A percentile compares a stretch with the other conserved stretches of the same genome.
phyloP scores from a whole-genome alignment of 208 protist species.

The Wallacemonas collosoma region DNA sequence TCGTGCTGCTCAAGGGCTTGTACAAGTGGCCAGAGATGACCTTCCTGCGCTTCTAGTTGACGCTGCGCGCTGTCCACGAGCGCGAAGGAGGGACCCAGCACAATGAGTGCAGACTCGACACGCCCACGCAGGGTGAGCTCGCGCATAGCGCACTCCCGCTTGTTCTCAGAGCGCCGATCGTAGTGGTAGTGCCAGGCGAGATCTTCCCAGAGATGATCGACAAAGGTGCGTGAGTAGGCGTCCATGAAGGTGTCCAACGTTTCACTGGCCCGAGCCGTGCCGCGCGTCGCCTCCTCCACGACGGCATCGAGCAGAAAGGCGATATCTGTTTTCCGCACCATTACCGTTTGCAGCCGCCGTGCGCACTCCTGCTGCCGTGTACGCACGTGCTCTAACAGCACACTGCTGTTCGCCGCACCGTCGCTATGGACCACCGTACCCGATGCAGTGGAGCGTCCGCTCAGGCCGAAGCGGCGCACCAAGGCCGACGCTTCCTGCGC shows the following conservation, averaged over 20 bases:
- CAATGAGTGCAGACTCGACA: conserved; percentile 15
- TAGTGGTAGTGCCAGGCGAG: conserved; percentile 54
- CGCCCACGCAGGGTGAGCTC: conserved; percentile 13
- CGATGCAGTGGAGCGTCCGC: conserved; percentile 1
- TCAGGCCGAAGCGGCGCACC: background rate
- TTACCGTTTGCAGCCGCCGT: conserved; percentile 1
- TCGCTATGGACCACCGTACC: conserved; percentile 14
- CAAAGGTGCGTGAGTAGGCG: conserved; percentile 23
- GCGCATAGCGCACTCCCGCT: conserved; percentile 10
- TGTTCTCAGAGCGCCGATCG: conserved; percentile 24
- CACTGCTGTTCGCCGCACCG: background rate
- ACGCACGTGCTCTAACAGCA: conserved; percentile 25
- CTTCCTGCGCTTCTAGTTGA: conserved; percentile 30
- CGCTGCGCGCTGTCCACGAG: conserved; percentile 23
- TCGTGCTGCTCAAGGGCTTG: conserved; percentile 22
- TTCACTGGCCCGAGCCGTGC: conserved; percentile 2
- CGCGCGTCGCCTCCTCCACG: conserved; percentile 18
- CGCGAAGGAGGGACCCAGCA: conserved; percentile 12
- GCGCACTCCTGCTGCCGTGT: conserved; percentile 11
- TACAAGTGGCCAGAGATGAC: conserved; percentile 27
- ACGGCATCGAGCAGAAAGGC: conserved; percentile 20
- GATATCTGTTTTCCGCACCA: conserved; percentile 24
- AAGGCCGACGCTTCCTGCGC: background rate
- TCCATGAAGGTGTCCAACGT: conserved; percentile 20
- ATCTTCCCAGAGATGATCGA: conserved; percentile 37